Evolutionary conservation across 1,139 yeast species (phyloP).

Genomic region (Suhomyces guaymorum): DNA sequence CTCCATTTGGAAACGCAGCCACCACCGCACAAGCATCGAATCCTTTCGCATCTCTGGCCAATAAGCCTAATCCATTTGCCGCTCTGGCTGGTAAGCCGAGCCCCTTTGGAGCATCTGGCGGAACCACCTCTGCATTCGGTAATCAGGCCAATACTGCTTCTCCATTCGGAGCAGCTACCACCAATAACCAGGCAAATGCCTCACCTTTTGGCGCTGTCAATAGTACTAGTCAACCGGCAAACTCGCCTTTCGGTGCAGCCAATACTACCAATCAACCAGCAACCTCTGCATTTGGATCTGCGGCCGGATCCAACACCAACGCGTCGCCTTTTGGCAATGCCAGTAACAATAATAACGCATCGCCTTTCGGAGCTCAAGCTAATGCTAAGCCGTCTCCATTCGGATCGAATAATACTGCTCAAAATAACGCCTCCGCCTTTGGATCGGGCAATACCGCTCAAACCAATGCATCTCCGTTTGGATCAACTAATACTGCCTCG

Average conservation of each 20-base stretch:
- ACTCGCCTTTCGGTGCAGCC: conserved; percentile 17
- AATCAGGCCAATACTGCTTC: background rate
- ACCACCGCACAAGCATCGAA: conserved; percentile 11
- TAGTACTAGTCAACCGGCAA: conserved; percentile 12
- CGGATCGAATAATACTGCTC: no score
- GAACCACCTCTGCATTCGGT: background rate
- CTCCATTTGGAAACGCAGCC: conserved; percentile 7
- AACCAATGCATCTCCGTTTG: no score
- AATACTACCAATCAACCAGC: no score
- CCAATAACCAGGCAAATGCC: background rate
- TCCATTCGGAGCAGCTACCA: conserved; percentile 1
- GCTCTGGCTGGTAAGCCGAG: conserved; percentile 13
- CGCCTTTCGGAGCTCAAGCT: no score
- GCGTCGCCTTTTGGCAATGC: background rate
- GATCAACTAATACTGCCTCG: conserved; percentile 5
- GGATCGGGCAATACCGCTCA: no score
- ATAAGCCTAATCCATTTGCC: background rate
- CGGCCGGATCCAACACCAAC: no score
- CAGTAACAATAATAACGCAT: background rate
- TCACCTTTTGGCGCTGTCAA: conserved; percentile 10
- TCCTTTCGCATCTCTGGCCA: background rate
- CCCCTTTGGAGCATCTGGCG: background rate
- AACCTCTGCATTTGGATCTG: no score
- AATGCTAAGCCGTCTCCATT: no score
- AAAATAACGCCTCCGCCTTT: no score